Base-by-base conservation (phyloP, 2,329 filamentous ascomycete species). In the Furcasterigmium furcatum region DNA sequence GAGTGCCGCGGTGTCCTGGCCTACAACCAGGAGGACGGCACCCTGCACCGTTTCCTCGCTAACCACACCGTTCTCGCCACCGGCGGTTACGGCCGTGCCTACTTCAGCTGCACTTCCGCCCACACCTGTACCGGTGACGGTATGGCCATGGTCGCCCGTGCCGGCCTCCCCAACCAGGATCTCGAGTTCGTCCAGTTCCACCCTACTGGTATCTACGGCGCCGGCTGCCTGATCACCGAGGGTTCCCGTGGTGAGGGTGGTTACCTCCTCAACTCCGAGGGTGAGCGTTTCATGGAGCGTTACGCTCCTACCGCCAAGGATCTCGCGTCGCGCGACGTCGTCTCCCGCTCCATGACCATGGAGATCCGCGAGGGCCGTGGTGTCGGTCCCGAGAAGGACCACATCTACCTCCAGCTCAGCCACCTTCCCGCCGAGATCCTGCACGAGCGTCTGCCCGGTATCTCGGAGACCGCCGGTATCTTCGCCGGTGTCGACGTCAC, bases 121-220 rank as follows among this genome's bases (percentile, higher is more conserved):
- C 94, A 99, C 75, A 97, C 94, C 54, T 96, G 92, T 72, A 99
- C 94, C 52, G 94, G 94, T 80, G 94, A 99, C 66, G 94, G 94
- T 67, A 96, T 96, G 89, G 94, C 94, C 57, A 97, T 99, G 94
- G 92, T 97, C 62, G 88, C 92, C 58, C 91, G 94, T 75, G 94
- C 94, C 52, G 94, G 94, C 68, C 86, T 99, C 34, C 92, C 94
- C 60, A 96, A 96, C 80, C 94, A 99, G 77, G 94, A 99, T 85
- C 81, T 97, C 53, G 94, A 99, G 70, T 99, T 99, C 72, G 94
- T 99, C 52, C 92, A 99, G 74, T 99, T 99, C 83, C 92, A 99
- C 71, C 92, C 92, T 46, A 96, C 92, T 56, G 92, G 92, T 82
- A 97, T 99, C 73, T 99, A 99, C 70, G 94, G 94, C 62, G 94